Evolutionary conservation across 495 filamentous ascomycete genomes (phyloP), one percentile per base, ranked within the genome.

Genomic region (Talaromyces thailandensis): DNA sequence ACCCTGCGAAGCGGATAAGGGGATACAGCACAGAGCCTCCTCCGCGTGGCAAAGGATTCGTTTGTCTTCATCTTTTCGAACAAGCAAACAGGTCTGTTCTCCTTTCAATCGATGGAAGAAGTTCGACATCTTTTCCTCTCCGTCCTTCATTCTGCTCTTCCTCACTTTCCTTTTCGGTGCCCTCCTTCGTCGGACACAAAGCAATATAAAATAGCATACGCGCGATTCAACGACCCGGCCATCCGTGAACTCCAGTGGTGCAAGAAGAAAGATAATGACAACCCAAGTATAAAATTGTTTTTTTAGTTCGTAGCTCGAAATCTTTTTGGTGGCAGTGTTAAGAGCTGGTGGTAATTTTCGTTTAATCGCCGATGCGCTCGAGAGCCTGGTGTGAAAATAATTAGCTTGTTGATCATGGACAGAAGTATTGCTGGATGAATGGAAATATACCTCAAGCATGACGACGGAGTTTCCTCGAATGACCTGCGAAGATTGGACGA

Each of bases 381-480:
- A 86, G 70, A 52, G 84, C 84, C 81, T 83, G 62, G 29, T 5
- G 35, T 6, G n/a, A 57, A 26, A 60, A 58, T 7, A 48, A 43
- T 23, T 35, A 56, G 48, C 31, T 24, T 51, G 59, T 55, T 52
- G 35, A 35, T 50, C 24, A 4, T 48, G 24, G 24, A 23, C 14
- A 14, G 18, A 31, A 14, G 14, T 28, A 24, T 11, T 6, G n/a
- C 8, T 16, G 5, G 55, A 59, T 25, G 55, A 11, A 28, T 51
- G 57, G 51, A 58, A n/a, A 69, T 71, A 69, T 40, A 90, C 91
- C 81, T 97, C 93, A 26, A 97, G 81, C 91, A 96, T 96, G 51
- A 96, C 91, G 8, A 97, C 91, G 6, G 92, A 96, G 76, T 97
- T 97, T 61, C 93, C 93, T 64, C 93, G 88, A 67, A 97, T 96